These are phyloP conservation scores for Lentinula novae-zelandiae DNA, from an alignment of 1,284 basidiomycete genomes.

Conservation along the genomic window DNA sequence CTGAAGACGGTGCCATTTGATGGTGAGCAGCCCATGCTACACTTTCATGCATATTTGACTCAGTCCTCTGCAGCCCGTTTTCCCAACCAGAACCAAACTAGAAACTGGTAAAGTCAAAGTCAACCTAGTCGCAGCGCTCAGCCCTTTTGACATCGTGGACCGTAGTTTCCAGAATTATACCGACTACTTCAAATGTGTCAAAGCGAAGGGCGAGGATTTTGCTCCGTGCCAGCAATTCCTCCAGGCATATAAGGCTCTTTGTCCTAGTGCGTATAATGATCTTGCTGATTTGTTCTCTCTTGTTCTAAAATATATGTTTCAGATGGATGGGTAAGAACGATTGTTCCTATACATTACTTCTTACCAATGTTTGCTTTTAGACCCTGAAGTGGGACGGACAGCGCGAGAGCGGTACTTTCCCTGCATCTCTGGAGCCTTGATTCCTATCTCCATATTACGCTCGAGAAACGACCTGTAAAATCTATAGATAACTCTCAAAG, in stretches of 20 bases:
- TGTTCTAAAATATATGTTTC: no score
- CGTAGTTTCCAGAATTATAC: constrained; percentile 91
- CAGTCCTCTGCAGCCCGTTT: constrained; percentile 66
- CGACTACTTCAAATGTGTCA: constrained; percentile 97
- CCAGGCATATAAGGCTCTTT: constrained; percentile 93
- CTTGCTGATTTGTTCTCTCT: constrained; percentile 6
- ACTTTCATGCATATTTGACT: not conserved
- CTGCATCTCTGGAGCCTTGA: constrained; percentile 79
- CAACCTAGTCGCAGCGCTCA: not conserved
- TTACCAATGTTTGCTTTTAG: constrained; percentile 31
- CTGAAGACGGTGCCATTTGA: constrained; percentile 87
- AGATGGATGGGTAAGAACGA: no score
- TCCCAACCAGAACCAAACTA: constrained; percentile 94
- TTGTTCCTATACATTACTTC: no score
- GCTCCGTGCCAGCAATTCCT: constrained; percentile 99
- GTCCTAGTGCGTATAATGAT: constrained; percentile 78
- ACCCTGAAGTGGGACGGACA: constrained; percentile 90
- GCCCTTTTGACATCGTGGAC: not conserved
- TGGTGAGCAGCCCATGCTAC: constrained; percentile 42
- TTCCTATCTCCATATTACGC: not conserved
- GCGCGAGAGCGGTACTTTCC: constrained; percentile 89
- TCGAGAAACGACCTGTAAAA: constrained; percentile 1
- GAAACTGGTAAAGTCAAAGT: constrained; percentile 75
- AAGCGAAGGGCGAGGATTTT: constrained; percentile 97
- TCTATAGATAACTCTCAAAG: constrained; percentile 6